These are phyloP conservation scores for Colletotrichum horii DNA, from an alignment of 2,329 filamentous ascomycete genomes.

Conservation along the genomic window DNA sequence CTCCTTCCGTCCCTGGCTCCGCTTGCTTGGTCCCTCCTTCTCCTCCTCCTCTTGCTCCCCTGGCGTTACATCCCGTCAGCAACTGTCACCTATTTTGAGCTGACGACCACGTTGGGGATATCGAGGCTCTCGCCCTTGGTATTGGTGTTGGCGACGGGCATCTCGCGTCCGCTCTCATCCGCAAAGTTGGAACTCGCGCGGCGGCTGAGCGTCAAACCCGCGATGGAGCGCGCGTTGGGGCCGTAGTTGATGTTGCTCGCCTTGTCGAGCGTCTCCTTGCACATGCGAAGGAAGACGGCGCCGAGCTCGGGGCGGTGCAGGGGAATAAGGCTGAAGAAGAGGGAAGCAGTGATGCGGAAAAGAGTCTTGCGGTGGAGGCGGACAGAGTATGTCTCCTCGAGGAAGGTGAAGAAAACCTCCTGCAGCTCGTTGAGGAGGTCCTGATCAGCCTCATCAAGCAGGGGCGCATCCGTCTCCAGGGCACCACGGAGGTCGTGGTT, in stretches of 20 bases:
- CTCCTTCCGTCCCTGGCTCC: background rate
- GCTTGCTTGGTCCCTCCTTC: background rate
- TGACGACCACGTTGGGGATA: slow-evolving; percentile 13
- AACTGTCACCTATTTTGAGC: background rate
- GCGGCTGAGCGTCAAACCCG: slow-evolving; percentile 13
- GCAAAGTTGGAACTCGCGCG: slow-evolving; percentile 20
- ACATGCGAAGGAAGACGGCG: slow-evolving; percentile 30
- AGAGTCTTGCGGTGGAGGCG: slow-evolving; percentile 33
- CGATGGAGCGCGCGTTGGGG: slow-evolving; percentile 16
- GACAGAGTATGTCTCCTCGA: slow-evolving; percentile 28
- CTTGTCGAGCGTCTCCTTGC: slow-evolving; percentile 30
- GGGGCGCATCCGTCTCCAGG: slow-evolving; percentile 20
- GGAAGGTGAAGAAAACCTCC: slow-evolving; percentile 30
- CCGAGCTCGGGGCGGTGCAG: slow-evolving; percentile 30
- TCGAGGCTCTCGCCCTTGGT: slow-evolving; percentile 10
- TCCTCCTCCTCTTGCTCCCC: background rate
- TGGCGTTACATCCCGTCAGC: background rate
- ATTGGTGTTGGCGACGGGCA: slow-evolving; percentile 9
- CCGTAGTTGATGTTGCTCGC: slow-evolving; percentile 25
- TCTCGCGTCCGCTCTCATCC: slow-evolving; percentile 18
- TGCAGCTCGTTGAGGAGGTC: slow-evolving; percentile 28
- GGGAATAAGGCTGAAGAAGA: slow-evolving; percentile 34
- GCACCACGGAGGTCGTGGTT: slow-evolving; percentile 21
- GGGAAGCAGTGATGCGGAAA: slow-evolving; percentile 31
- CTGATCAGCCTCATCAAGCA: slow-evolving; percentile 29